These are phyloP conservation scores for Pythium periplocum DNA, from an alignment of 352 stramenopile genomes.

Conservation along the genomic window DNA sequence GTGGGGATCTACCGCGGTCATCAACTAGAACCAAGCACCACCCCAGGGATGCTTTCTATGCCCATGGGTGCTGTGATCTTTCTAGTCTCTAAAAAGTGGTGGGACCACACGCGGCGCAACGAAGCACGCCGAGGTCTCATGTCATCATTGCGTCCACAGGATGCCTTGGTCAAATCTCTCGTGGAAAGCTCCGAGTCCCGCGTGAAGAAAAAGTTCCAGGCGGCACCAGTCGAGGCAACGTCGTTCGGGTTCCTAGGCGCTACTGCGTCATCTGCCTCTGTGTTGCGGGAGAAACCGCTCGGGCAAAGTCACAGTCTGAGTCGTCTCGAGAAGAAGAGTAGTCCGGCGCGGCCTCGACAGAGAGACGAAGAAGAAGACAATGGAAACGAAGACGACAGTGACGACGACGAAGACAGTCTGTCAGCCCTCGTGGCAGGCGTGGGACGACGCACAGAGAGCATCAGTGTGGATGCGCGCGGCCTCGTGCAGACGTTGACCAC, in stretches of 20 bases:
- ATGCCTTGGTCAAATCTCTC: slow-evolving; percentile 38
- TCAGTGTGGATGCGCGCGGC: background rate
- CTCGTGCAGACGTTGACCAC: slow-evolving; percentile 8
- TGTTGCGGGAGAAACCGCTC: background rate
- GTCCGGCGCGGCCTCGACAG: background rate
- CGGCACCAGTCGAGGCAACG: too few relatives aligned
- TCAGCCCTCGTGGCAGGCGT: slow-evolving; percentile 12
- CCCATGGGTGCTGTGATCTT: slow-evolving; percentile 37
- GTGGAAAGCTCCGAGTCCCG: slow-evolving; percentile 33
- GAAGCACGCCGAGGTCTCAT: slow-evolving; percentile 42
- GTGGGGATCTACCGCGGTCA: slow-evolving; percentile 40
- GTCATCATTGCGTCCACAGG: slow-evolving; percentile 40
- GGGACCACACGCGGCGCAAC: slow-evolving; percentile 47
- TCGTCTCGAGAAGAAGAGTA: background rate
- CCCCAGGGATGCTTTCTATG: slow-evolving; percentile 28
- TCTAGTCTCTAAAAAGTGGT: slow-evolving; percentile 45
- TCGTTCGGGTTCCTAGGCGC: too few relatives aligned
- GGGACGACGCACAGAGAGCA: background rate
- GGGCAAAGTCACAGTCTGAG: background rate
- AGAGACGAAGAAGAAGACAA: slow-evolving; percentile 2
- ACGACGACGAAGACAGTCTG: slow-evolving; percentile 25
- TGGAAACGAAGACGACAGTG: slow-evolving; percentile 2
- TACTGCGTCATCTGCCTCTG: background rate
- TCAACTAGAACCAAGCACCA: slow-evolving; percentile 30
- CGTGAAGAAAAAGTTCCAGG: slow-evolving; percentile 18